Evolutionary conservation across 1,139 yeast genomes (phyloP).

Genomic region (Scheffersomyces lignicola): DNA sequence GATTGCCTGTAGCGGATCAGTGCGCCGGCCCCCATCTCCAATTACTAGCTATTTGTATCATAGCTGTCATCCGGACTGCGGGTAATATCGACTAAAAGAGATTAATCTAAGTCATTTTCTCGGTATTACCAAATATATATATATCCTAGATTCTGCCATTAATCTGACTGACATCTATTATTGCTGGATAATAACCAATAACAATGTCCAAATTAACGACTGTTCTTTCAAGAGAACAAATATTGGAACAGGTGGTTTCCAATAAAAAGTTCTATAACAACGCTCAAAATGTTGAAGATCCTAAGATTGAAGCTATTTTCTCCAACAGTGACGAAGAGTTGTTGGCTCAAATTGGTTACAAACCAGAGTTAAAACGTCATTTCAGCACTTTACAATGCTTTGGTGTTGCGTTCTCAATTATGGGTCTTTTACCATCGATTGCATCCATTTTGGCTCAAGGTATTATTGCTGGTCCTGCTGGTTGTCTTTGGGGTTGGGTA

Average conservation of each 20-base stretch:
- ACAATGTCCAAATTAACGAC: conserved; percentile 13
- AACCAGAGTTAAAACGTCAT: conserved; percentile 46
- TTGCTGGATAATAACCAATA: no score
- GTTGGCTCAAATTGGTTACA: conserved; percentile 37
- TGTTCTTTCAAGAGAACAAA: conserved; percentile 24
- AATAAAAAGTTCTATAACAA: conserved; percentile 24
- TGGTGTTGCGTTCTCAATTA: conserved; percentile 52
- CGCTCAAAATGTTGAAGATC: conserved; percentile 26
- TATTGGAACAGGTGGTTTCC: conserved; percentile 24
- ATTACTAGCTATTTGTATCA: no score
- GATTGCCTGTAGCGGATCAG: neutral
- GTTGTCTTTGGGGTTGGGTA: conserved; percentile 68
- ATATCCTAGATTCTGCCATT: no score
- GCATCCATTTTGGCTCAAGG: conserved; percentile 29
- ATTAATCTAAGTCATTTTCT: conserved; percentile 1
- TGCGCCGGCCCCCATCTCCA: no score
- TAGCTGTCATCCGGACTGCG: no score
- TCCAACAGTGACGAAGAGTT: conserved; percentile 15
- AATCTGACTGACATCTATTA: no score
- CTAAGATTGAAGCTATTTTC: conserved; percentile 15
- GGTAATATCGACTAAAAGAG: neutral
- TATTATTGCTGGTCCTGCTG: conserved; percentile 52
- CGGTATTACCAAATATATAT: no score
- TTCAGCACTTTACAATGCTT: conserved; percentile 49
- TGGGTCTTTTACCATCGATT: conserved; percentile 52